phyloP scores from a whole-genome alignment of 345 rosid genomes.

The Brassica nigra region DNA sequence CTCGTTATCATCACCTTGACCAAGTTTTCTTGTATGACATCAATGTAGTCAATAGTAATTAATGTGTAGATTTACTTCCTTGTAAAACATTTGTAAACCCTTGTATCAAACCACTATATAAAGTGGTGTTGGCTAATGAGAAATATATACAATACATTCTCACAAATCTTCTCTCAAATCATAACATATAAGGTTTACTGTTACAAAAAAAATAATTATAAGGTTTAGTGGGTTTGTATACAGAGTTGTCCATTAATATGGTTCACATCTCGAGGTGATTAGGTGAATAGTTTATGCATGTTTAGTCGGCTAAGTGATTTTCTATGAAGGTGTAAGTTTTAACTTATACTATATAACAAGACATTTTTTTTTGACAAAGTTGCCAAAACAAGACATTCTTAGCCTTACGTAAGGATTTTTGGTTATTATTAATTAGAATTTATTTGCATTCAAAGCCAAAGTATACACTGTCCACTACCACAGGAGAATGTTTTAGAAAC shows the following conservation, averaged over 20 bases:
- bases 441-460: slow-evolving; percentile 10
- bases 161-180: no score
- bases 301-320: slow-evolving; percentile 22
- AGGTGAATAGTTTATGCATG: slow-evolving; percentile 21
- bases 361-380: not conserved
- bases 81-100: no score
- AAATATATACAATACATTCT: no score
- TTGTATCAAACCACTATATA: no score
- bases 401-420: not conserved
- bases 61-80: no score
- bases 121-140: no score
- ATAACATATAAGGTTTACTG: not conserved
- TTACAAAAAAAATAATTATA: not conserved
- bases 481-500: not conserved
- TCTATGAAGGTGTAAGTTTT: not conserved
- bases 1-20: no score
- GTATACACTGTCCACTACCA: slow-evolving; percentile 7
- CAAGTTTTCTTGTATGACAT: no score
- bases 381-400: not conserved
- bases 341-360: not conserved
- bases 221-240: slow-evolving; percentile 13
- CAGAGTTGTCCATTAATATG: slow-evolving; percentile 19
- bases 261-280: slow-evolving; percentile 26
- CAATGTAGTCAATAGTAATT: no score
- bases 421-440: not conserved